Percentiles rank a stretch among this genome's conserved stretches.
Evolutionary conservation across 805 yeast genomes (phyloP).

Genomic region (Komagataella mondaviorum): DNA sequence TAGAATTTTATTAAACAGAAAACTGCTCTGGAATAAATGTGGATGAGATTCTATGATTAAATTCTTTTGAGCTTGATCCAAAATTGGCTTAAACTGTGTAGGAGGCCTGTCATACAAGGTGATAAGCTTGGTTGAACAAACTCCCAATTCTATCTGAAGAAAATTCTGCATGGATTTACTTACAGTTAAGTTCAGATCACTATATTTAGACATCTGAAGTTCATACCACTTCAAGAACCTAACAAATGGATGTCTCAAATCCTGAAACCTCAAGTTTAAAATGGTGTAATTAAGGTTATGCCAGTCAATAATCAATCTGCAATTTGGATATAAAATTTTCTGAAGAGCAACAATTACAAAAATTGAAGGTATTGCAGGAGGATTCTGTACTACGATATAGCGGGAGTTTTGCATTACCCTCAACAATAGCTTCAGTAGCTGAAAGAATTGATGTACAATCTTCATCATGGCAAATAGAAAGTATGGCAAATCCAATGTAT

Average conservation of each 20-base stretch:
- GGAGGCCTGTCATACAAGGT: conserved; percentile 86
- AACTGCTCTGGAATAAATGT: conserved; percentile 15
- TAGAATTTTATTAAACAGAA: conserved; percentile 42
- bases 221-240: conserved; percentile 51
- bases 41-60: conserved; percentile 21
- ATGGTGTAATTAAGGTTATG: conserved; percentile 88
- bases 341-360: conserved; percentile 46
- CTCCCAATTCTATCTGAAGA: conserved; percentile 39
- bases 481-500: conserved; percentile 31
- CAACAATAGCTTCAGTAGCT: conserved; percentile 34
- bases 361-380: conserved; percentile 82
- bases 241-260: conserved; percentile 48
- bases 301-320: conserved; percentile 82
- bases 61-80: conserved; percentile 11
- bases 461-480: conserved; percentile 44
- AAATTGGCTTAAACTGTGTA: conserved; percentile 42
- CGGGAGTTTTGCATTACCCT: conserved; percentile 49
- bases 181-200: conserved; percentile 69
- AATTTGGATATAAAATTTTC: conserved; percentile 25
- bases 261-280: conserved; percentile 47
- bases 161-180: conserved; percentile 59
- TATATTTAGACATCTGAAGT: conserved; percentile 40
- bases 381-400: conserved; percentile 73
- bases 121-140: conserved; percentile 32
- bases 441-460: conserved; percentile 39